Evolutionary conservation across 768 basidiomycete species (phyloP), one percentile per base, ranked within the genome.

Genomic region (Naganishia antarctica): DNA sequence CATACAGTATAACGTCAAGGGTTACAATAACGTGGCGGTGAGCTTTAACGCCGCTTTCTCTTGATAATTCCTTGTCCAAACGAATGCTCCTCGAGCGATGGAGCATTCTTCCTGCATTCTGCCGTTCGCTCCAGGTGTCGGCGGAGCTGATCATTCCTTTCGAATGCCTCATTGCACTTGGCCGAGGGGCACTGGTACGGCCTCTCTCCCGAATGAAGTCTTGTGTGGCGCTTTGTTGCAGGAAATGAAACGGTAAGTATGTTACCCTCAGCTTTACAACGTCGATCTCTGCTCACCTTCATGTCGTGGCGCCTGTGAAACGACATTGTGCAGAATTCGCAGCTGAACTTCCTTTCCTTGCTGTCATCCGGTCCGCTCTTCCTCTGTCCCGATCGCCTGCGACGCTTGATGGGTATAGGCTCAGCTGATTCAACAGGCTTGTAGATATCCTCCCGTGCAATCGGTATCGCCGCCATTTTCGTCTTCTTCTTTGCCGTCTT

Each of bases 281-380:
- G 23, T 21, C 34, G 6, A 1, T 57, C 34, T 49, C 8, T 57
- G 53, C 53, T 57, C 23, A 57, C 53, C 53, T 57, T 57, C 53
- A 57, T 57, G 34, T 57, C 53, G 23, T 57, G 53, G 37, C 53
- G 32, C 25, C 53, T 32, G 23, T 57, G 53, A 40, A 57, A 57
- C 23, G 53, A 18, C 53, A 57, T 37, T 21, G 53, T 6, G 31
- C 53, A 57, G 21, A 37, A 41, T 37, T 57, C 53, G 15, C 53
- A 57, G 8, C 23, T 13, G n/a, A 57, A 57, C 53, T 21, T 31
- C 37, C 53, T 34, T 6, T 31, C 37, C 26, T 57, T 57, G 21
- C 12, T 15, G 4, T 34, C 21, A 18, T 21, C 18, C n/a, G 32
- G 1, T 28, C 50, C 37, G 12, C 34, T 57, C 34, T 57, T 37